Conservation (phyloP, 176 grass and related monocot species). For the Hsuehochloa calcarea region DNA sequence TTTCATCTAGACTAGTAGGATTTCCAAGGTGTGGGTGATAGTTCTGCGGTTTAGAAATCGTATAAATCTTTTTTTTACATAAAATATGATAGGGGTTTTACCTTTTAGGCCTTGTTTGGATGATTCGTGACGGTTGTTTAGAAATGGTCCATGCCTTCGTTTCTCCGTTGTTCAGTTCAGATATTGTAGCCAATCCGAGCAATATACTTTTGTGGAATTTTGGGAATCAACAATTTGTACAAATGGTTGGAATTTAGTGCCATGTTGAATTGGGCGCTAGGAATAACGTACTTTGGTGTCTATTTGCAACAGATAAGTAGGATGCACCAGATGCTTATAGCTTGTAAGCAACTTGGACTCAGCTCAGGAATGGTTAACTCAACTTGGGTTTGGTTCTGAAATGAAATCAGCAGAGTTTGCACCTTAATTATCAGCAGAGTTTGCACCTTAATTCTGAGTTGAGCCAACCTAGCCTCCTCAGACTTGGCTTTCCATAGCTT, state of each 20-base stretch:
- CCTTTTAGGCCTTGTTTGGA: not conserved
- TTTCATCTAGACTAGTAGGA: not conserved
- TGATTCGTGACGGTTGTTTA: not conserved
- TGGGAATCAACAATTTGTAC: not conserved
- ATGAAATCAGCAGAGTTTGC: not conserved
- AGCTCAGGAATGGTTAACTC: not conserved
- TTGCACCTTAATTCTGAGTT: not conserved
- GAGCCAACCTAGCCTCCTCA: not conserved
- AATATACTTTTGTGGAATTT: not conserved
- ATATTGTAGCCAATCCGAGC: not conserved
- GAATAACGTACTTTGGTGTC: not conserved
- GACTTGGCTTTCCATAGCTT: conserved; percentile 1
- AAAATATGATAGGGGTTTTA: not conserved
- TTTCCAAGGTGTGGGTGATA: not conserved
- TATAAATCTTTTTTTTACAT: not conserved
- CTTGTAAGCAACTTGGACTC: not conserved
- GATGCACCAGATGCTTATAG: not conserved
- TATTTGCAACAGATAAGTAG: conserved; percentile 2
- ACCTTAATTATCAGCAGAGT: not conserved
- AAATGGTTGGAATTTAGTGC: not conserved
- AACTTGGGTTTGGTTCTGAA: not conserved
- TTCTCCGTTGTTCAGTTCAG: not conserved
- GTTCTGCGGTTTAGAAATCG: not conserved
- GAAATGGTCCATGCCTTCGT: not conserved
- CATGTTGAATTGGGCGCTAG: not conserved